Evolutionary conservation across 176 grass and related monocot species (phyloP).

Genomic region (Carex cristatella): DNA sequence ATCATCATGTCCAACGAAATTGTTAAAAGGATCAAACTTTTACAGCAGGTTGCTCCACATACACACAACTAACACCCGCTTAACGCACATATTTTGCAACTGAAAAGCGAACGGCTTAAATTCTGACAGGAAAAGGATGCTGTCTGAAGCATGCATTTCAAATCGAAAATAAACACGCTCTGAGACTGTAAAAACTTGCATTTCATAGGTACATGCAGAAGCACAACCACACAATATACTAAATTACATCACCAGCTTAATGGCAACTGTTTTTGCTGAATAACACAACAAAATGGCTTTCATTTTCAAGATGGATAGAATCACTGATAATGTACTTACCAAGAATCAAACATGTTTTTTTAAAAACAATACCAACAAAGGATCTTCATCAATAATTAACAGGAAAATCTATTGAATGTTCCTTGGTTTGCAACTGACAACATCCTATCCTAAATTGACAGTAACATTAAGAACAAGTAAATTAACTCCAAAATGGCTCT

Average conservation of each 20-base stretch:
- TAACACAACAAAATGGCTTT: neutral
- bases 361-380: neutral
- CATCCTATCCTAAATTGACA: conserved; percentile 13
- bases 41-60: too few species aligned
- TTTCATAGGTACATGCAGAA: neutral
- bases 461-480: neutral
- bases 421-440: neutral
- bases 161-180: neutral
- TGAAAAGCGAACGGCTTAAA: neutral
- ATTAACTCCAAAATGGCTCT: conserved; percentile 4
- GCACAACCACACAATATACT: neutral
- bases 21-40: neutral
- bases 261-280: neutral
- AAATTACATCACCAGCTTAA: neutral
- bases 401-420: neutral
- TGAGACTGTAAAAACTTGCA: neutral
- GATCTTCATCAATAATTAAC: neutral
- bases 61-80: neutral
- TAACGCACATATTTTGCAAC: neutral
- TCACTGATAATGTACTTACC: neutral
- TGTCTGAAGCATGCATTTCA: neutral
- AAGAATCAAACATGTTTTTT: neutral
- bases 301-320: neutral
- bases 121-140: neutral
- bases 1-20: neutral